phyloP scores from a whole-genome alignment of 352 stramenopile species.

The Pythium phragmitis region DNA sequence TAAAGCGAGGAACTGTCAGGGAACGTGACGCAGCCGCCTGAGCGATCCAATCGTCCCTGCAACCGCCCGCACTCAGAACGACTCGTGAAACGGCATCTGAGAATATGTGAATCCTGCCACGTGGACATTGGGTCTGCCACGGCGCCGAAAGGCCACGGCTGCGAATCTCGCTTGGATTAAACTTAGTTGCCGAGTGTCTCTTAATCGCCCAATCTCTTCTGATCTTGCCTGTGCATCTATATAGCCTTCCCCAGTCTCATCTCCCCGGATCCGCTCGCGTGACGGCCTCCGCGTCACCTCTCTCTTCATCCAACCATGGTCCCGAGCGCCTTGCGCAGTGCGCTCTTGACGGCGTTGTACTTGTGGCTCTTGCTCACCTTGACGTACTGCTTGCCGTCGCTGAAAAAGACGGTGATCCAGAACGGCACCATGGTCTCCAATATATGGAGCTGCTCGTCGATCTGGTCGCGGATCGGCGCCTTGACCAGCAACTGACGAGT shows the following conservation, averaged over 20 bases:
- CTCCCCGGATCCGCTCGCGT: neutral
- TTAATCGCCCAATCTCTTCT: neutral
- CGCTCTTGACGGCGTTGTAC: conserved; percentile 68
- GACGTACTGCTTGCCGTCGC: conserved; percentile 68
- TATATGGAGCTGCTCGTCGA: conserved; percentile 70
- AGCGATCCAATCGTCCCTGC: too few relatives aligned
- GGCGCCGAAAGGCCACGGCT: neutral
- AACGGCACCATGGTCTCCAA: conserved; percentile 70
- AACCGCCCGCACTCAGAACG: neutral
- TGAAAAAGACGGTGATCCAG: conserved; percentile 66
- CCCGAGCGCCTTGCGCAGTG: conserved; percentile 50
- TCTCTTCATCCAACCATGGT: conserved; percentile 3
- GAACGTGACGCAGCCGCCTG: too few relatives aligned
- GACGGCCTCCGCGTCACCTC: conserved; percentile 6
- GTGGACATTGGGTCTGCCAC: neutral
- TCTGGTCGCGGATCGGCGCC: conserved; percentile 31
- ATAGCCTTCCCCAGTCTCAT: neutral
- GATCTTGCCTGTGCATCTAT: neutral
- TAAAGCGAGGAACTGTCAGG: too few relatives aligned
- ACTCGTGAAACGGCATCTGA: conserved; percentile 16
- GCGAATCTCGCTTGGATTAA: neutral
- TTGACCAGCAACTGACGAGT: conserved; percentile 33
- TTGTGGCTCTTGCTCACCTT: conserved; percentile 54
- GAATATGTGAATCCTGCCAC: conserved; percentile 7
- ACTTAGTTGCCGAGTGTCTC: neutral